phyloP scores from a whole-genome alignment of 495 filamentous ascomycete species.

The Glonium stellatum region DNA sequence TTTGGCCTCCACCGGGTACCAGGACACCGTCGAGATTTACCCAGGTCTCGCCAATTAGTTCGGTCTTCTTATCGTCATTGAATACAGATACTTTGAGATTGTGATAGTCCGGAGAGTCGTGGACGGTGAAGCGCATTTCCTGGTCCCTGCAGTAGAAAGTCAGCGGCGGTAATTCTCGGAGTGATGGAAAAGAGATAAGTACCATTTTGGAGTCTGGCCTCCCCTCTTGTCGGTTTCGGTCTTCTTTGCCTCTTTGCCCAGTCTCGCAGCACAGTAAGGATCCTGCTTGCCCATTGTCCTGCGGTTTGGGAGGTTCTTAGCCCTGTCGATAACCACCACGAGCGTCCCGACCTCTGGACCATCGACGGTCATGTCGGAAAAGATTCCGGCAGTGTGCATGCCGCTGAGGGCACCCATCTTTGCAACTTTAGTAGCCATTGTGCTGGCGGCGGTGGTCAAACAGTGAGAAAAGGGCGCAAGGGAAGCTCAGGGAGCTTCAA shows the following conservation, averaged over 20 bases:
- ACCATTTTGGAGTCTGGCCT: conserved; percentile 95
- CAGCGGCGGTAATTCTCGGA: conserved; percentile 2
- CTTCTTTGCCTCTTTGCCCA: conserved; percentile 97
- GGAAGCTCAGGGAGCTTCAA: background rate
- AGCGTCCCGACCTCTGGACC: conserved; percentile 91
- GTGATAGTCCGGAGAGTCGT: conserved; percentile 93
- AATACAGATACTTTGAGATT: conserved; percentile 91
- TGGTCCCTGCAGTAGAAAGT: conserved; percentile 67
- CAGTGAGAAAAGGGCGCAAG: background rate
- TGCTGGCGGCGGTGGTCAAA: background rate
- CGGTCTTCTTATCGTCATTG: conserved; percentile 95
- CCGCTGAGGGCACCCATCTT: conserved; percentile 18
- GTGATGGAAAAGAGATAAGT: conserved; percentile 33
- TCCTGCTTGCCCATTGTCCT: conserved; percentile 98
- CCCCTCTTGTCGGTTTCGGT: conserved; percentile 90
- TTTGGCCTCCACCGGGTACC: conserved; percentile 79
- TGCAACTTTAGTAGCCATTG: conserved; percentile 30
- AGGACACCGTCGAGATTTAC: conserved; percentile 75
- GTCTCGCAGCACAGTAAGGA: conserved; percentile 85
- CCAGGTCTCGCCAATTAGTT: conserved; percentile 90
- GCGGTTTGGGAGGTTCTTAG: conserved; percentile 89
- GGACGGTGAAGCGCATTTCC: conserved; percentile 90
- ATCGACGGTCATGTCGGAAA: conserved; percentile 89
- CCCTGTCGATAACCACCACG: conserved; percentile 74
- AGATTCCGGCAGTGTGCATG: conserved; percentile 84